Evolutionary conservation across 345 rosid genomes (phyloP).

Genomic region (Gossypium sturtianum): DNA sequence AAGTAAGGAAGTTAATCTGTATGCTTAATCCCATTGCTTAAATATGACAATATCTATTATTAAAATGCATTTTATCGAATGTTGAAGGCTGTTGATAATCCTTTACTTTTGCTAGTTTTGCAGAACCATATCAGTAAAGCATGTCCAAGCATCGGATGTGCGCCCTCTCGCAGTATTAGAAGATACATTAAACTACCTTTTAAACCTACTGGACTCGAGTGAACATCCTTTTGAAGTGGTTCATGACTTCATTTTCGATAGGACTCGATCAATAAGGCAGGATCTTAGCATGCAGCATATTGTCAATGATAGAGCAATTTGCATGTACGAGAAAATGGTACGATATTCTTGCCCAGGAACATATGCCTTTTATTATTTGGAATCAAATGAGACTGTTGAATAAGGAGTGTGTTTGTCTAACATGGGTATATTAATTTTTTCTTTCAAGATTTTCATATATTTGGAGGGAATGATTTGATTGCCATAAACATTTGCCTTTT

Average conservation of each 20-base stretch:
- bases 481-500: conserved; percentile 1
- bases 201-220: conserved; percentile 49
- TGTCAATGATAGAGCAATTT: conserved; percentile 47
- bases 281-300: conserved; percentile 88
- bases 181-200: conserved; percentile 63
- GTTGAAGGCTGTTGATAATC: neutral
- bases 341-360: conserved; percentile 18
- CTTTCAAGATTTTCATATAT: no score
- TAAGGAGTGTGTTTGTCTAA: no score
- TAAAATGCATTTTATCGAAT: neutral
- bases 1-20: neutral
- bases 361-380: neutral
- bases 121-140: conserved; percentile 68
- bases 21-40: neutral
- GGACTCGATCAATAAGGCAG: conserved; percentile 92
- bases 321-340: conserved; percentile 73
- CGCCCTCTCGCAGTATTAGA: conserved; percentile 74
- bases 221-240: conserved; percentile 69
- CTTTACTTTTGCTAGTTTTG: conserved; percentile 57
- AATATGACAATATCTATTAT: neutral
- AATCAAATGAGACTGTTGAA: no score
- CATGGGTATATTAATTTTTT: no score
- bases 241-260: conserved; percentile 85
- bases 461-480: no score
- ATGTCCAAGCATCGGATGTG: conserved; percentile 52